Percentiles rank a stretch among this genome's conserved stretches.
phyloP scores from a whole-genome alignment of 2,329 filamentous ascomycete genomes.

The Calonectria henricotiae region DNA sequence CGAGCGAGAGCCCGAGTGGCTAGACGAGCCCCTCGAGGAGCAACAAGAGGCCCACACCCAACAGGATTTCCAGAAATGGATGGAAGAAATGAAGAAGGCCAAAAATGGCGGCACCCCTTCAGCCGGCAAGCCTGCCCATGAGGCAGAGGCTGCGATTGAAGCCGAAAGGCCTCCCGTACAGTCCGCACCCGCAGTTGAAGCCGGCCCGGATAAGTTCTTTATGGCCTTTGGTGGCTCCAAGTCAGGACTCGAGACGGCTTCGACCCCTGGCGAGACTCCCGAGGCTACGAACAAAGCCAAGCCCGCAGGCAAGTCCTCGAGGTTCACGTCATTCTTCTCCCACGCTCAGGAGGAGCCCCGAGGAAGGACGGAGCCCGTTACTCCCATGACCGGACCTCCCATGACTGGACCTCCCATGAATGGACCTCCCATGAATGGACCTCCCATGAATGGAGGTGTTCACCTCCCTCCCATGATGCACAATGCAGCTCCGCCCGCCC shows the following conservation, averaged over 20 bases:
- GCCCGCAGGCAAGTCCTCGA: slow-evolving; percentile 78
- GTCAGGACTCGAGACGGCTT: slow-evolving; percentile 61
- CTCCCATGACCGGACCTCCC: slow-evolving; percentile 61
- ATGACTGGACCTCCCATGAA: slow-evolving; percentile 60
- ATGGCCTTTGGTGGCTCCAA: slow-evolving; percentile 67
- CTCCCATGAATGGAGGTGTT: slow-evolving; percentile 40
- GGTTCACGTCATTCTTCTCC: slow-evolving; percentile 87
- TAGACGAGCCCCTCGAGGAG: slow-evolving; percentile 82
- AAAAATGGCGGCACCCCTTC: slow-evolving; percentile 59
- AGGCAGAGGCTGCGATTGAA: slow-evolving; percentile 61
- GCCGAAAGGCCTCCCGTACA: slow-evolving; percentile 71
- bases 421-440: slow-evolving; percentile 31
- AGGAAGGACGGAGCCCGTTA: slow-evolving; percentile 67
- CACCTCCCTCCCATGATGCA: slow-evolving; percentile 43
- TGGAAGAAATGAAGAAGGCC: slow-evolving; percentile 88
- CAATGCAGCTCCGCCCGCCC: slow-evolving; percentile 62
- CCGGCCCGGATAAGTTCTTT: slow-evolving; percentile 85
- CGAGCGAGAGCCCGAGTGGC: slow-evolving; percentile 93
- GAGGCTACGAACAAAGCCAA: slow-evolving; percentile 70
- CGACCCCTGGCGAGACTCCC: slow-evolving; percentile 68
- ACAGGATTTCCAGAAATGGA: slow-evolving; percentile 95
- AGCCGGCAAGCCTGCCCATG: slow-evolving; percentile 57
- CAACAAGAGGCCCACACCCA: slow-evolving; percentile 82
- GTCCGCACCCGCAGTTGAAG: slow-evolving; percentile 76
- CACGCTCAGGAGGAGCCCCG: slow-evolving; percentile 68